Evolutionary conservation across 257 asterid genomes (phyloP).

Genomic region (Sherardia arvensis): DNA sequence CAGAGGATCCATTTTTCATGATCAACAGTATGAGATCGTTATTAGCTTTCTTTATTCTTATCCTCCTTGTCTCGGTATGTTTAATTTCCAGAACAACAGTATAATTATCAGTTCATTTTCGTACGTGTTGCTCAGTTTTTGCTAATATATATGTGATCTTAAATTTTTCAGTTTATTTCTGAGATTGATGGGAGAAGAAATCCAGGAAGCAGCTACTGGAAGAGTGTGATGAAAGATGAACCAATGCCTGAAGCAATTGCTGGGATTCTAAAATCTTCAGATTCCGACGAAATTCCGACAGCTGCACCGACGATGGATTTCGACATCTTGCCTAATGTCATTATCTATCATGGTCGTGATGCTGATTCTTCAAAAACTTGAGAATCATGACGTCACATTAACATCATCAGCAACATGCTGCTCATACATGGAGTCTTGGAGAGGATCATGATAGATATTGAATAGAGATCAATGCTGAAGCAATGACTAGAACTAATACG

Average conservation of each 20-base stretch:
- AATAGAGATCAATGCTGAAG: background rate
- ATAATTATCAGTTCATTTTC: background rate
- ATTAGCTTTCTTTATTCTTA: conserved; percentile 7
- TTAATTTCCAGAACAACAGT: background rate
- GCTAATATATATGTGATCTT: conserved; percentile 2
- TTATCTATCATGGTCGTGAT: conserved; percentile 42
- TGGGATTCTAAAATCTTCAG: conserved; percentile 21
- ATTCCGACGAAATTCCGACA: conserved; percentile 1
- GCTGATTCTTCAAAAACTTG: conserved; percentile 8
- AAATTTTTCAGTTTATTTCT: conserved; percentile 5
- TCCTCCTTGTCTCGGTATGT: conserved; percentile 14
- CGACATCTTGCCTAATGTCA: conserved; percentile 37
- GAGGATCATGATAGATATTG: too few relatives aligned
- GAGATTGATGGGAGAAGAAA: conserved; percentile 20
- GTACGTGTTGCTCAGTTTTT: too few relatives aligned
- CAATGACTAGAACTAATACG: background rate
- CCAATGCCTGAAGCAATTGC: conserved; percentile 52
- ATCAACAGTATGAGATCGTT: conserved; percentile 6
- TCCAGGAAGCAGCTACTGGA: conserved; percentile 56
- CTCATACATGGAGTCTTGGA: background rate
- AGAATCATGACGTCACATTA: background rate
- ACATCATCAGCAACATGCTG: background rate
- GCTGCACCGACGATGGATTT: conserved; percentile 32
- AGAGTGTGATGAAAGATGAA: conserved; percentile 39
- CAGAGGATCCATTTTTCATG: too few relatives aligned